Evolutionary conservation across 306 rosid species (phyloP), one percentile per base, ranked within the genome.

Genomic region (Pterocarpus santalinus): DNA sequence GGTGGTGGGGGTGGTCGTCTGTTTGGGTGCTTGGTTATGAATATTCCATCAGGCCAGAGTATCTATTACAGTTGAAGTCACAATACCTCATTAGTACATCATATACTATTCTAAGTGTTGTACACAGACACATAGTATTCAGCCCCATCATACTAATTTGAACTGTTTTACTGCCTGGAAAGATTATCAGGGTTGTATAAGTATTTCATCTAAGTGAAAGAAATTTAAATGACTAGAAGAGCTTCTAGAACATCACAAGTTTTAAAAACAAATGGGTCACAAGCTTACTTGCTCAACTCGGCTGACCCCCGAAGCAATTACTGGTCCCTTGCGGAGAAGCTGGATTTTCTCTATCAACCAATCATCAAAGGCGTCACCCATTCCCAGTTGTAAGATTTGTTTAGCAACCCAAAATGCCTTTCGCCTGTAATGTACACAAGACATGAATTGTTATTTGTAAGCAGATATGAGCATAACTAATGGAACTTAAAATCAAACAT

Each of bases 301-400:
- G 82, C 76, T 84, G 88, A 96, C 85, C 73, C 97, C 97, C 1
- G 94, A 88, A 79, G 99, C 98, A 89, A 96, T 47, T 63, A 94
- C 94, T 15, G 90, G 85, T 57, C 99, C 99, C 86, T 87, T 96
- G 7, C 98, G 98, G 66, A 96, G 82, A 83, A 90, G 97, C 86
- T 86, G 97, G 82, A 96, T 90, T 90, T 92, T 96, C 84, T 89
- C 94, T 44, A 96, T 84, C 87, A 96, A 89, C 98, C 99, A 96
- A 82, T 96, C 99, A 78, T 96, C 99, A 47, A 96, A 94, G 84
- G 99, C 99, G 85, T 96, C 99, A 61, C 99, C 99, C 99, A 96
- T 96, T 65, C 99, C 98, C 60, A 96, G 86, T 81, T 96, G 99
- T 72, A 96, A 91, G 71, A 96, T 80, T 83, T 96, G 98, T 87